A percentile compares a stretch with the other conserved stretches of the same genome.
Conservation (phyloP, 2,329 filamentous ascomycete species). For the Talaromyces amestolkiae region DNA sequence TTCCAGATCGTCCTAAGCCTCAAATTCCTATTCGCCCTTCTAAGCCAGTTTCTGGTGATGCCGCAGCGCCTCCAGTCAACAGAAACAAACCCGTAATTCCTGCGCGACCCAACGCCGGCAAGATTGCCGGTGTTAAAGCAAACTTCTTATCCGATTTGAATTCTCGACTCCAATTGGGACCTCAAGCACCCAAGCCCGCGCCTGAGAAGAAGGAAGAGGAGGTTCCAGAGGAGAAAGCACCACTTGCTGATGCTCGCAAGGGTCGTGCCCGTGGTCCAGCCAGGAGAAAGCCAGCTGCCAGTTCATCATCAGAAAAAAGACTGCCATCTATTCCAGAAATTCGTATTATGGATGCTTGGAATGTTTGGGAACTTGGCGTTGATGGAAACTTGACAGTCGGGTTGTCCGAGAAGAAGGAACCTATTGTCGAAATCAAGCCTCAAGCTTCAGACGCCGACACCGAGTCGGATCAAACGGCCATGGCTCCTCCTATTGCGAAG, state of each 20-base stretch:
- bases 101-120: slow-evolving; percentile 71
- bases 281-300: slow-evolving; percentile 65
- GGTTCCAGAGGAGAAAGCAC: slow-evolving; percentile 66
- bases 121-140: slow-evolving; percentile 86
- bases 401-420: slow-evolving; percentile 2
- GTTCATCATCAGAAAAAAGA: slow-evolving; percentile 36
- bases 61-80: slow-evolving; percentile 39
- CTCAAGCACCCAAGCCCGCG: slow-evolving; percentile 73
- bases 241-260: slow-evolving; percentile 86
- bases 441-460: slow-evolving; percentile 15
- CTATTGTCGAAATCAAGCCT: slow-evolving; percentile 13
- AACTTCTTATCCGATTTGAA: slow-evolving; percentile 93
- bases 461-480: slow-evolving; percentile 20
- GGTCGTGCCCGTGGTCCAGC: slow-evolving; percentile 84
- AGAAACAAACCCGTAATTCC: slow-evolving; percentile 85
- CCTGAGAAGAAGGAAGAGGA: slow-evolving; percentile 60
- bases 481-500: slow-evolving; percentile 34
- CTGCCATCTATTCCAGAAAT: slow-evolving; percentile 38
- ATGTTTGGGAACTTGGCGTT: slow-evolving; percentile 39
- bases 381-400: slow-evolving; percentile 31
- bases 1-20: slow-evolving; percentile 63
- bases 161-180: slow-evolving; percentile 80
- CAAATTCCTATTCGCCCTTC: slow-evolving; percentile 63
- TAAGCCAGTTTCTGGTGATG: slow-evolving; percentile 47
- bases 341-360: slow-evolving; percentile 40